Base-by-base conservation (phyloP, 1,284 basidiomycete species). In the Marasmius tenuissimus region DNA sequence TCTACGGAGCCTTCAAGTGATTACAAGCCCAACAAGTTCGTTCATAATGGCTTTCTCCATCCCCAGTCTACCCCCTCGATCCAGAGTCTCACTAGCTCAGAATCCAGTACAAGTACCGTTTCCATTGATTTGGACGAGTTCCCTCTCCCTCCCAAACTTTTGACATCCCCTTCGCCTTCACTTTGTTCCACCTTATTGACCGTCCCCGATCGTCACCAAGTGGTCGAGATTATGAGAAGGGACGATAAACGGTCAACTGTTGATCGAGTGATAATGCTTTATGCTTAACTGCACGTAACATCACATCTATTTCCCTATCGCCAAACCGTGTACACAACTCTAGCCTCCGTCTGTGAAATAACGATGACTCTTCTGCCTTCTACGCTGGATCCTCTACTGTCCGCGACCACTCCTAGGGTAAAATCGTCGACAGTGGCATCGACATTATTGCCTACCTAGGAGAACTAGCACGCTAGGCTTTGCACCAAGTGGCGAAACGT, bases 111-210 rank as follows among this genome's bases (percentile, higher is more conserved):
- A n/a, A 81, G 76, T 61, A 76, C 70, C 38, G 58, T 70, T 16
- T 76, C 76, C 1, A 67, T 81, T 35, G 71, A 79, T 61, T 70
- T 83, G 55, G 72, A 74, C 63, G 75, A 80, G 54, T 83, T 82
- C 67, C 81, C 81, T 22, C 67, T 76, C 1, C 80, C 81, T 1
- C 81, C 80, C 18, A 63, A 63, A 64, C 40, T 61, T 63, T 22
- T 58, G 60, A 16, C 64, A 39, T 45, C 58, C 62, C 27, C 61
- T 61, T 33, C 66, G 65, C 40, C 56, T 22, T 50, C 49, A n/a
- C 18, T 58, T 45, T 59, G 54, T 53, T 54, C 48, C 40, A 58
- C 47, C 63, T 52, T 55, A 59, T 53, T 42, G 52, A 57, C 33
- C 4, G 54, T 38, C 35, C 18, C 34, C 16, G 47, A 35, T 14